Evolutionary conservation across 495 filamentous ascomycete species (phyloP), one percentile per base, ranked within the genome.

Genomic region (Neurospora hispaniola): DNA sequence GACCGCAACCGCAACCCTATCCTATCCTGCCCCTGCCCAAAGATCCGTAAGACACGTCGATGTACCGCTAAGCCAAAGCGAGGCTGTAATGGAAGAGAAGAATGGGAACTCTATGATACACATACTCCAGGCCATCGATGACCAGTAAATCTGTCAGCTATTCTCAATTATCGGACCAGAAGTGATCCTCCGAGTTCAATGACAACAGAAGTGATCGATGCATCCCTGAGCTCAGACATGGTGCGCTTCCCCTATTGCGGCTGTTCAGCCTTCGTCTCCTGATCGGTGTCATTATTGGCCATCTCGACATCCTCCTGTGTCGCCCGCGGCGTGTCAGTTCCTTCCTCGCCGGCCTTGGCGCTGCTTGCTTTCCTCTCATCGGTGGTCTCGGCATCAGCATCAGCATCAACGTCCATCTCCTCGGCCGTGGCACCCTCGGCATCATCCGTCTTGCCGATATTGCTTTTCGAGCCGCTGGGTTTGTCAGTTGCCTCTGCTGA

Each of bases 251-350:
- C 27, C 44, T 71, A 71, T 68, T 71, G 31, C 70, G 44, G n/a
- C 74, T 78, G 75, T n/a, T 79, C 79, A 9, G 71, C 70, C 54
- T 78, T 76, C 31, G 80, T 81, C 75, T 81, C 80, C 70, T 79
- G 77, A 18, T 66, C 80, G 7, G 78, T 79, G 69, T 81, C 81
- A 44, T 82, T 80, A 31, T 81, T 78, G 12, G 41, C 77, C 84
- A 85, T 85, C 75, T 85, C 81, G 10, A 83, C 78, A 72, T 85
- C 84, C 71, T 84, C 81, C 71, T 81, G 79, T 46, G 73, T 71
- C 44, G 71, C 71, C 70, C 70, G 71, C 27, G 74, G 70, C 20
- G 73, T 74, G 4, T 69, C 73, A 7, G 71, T 70, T 20, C 66
- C 69, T 43, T 74, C 39, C 40, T 71, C 66, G 66, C n/a, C 71